A percentile compares a stretch with the other conserved stretches of the same genome.
Conservation (phyloP, 2,329 filamentous ascomycete species). For the Fusarium illudens region DNA sequence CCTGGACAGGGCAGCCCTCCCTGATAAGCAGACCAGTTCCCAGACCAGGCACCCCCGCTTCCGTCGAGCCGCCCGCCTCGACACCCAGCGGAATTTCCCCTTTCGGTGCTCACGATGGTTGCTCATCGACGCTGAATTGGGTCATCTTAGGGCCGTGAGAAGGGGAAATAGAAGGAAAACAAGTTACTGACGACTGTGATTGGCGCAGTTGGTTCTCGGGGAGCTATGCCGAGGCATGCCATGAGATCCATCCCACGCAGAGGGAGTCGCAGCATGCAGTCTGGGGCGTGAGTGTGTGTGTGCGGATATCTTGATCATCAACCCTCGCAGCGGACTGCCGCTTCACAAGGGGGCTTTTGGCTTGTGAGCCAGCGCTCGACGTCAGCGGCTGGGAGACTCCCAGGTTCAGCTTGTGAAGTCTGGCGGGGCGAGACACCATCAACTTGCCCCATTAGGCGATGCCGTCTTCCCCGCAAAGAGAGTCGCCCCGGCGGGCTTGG, state of each 20-base stretch:
- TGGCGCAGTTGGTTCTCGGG: neutral
- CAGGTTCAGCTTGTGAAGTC: neutral
- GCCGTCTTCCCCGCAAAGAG: conserved; percentile 31
- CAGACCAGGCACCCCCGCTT: conserved; percentile 12
- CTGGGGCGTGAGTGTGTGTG: neutral
- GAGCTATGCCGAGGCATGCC: neutral
- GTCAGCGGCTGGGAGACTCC: conserved; percentile 29
- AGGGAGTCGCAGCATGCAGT: neutral
- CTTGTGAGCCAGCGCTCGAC: conserved; percentile 20
- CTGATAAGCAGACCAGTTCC: conserved; percentile 24
- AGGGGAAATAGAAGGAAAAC: neutral
- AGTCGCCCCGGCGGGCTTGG: conserved; percentile 6
- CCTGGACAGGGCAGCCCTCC: conserved; percentile 9
- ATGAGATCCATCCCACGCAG: conserved; percentile 9
- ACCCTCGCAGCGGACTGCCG: conserved; percentile 8
- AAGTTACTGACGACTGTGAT: neutral
- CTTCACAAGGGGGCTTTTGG: neutral
- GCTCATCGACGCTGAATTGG: neutral
- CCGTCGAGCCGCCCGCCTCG: conserved; percentile 2
- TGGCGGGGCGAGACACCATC: conserved; percentile 21
- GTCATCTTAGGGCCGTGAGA: neutral
- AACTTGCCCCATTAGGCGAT: conserved; percentile 31
- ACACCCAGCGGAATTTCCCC: conserved; percentile 2
- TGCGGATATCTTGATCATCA: conserved; percentile 15
- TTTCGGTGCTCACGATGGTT: conserved; percentile 21